phyloP scores from a whole-genome alignment of 75 land plant species.

The Azolla pinnata region DNA sequence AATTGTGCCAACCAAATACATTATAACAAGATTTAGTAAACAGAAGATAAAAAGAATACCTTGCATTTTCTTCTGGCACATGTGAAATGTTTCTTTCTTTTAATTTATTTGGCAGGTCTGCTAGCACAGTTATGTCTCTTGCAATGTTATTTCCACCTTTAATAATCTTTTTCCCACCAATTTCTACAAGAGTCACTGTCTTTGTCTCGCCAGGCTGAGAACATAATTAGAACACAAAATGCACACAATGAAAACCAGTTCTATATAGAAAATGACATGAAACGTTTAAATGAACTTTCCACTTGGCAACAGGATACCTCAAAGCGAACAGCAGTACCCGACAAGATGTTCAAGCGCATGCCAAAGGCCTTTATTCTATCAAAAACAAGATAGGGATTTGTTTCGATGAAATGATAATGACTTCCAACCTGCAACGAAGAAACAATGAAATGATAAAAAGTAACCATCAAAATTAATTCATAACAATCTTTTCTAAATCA shows the following conservation, averaged over 20 bases:
- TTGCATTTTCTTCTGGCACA: constrained; percentile 33
- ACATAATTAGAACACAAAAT: too few species aligned
- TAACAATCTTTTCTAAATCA: too few species aligned
- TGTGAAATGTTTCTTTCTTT: constrained; percentile 33
- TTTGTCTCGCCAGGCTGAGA: constrained; percentile 76
- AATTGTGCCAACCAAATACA: too few species aligned
- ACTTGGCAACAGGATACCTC: too few species aligned
- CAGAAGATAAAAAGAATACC: constrained; percentile 26
- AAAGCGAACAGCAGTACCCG: constrained; percentile 91
- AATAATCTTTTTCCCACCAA: constrained; percentile 68
- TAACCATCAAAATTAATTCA: too few species aligned
- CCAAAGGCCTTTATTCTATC: constrained; percentile 87
- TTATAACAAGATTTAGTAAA: too few species aligned
- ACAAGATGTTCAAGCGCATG: constrained; percentile 85
- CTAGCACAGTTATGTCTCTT: constrained; percentile 54
- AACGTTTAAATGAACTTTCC: constrained; percentile 1
- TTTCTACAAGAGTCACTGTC: constrained; percentile 61
- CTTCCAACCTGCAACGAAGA: constrained; percentile 96
- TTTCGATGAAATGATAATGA: constrained; percentile 96
- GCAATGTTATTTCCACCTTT: constrained; percentile 83
- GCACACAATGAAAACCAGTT: too few species aligned
- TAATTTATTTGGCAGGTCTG: constrained; percentile 21
- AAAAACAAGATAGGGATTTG: constrained; percentile 68
- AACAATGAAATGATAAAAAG: too few species aligned
- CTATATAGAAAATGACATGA: not conserved